phyloP scores from a whole-genome alignment of 345 rosid genomes.

The Citrus hindsii region DNA sequence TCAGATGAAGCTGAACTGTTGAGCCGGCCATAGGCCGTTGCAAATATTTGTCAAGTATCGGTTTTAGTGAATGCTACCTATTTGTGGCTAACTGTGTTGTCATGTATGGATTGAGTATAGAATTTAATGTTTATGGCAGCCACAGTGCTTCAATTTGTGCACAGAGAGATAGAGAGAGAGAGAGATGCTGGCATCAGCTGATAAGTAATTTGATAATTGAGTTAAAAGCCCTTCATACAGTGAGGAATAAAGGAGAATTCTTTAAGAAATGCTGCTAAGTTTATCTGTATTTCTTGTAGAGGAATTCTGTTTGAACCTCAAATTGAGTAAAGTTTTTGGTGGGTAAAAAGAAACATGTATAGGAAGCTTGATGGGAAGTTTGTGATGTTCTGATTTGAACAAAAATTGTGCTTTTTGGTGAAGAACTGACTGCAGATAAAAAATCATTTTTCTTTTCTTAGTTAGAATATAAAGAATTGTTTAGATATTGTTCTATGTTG shows the following conservation, averaged over 20 bases:
- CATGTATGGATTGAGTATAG: background rate
- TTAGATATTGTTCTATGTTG: background rate
- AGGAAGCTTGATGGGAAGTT: background rate
- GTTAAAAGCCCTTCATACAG: background rate
- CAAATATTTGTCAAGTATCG: background rate
- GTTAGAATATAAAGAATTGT: background rate
- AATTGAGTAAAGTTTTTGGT: background rate
- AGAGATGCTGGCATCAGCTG: background rate
- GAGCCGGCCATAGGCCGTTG: background rate
- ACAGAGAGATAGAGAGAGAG: background rate
- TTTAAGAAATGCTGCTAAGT: background rate
- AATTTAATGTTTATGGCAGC: background rate
- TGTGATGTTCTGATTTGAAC: background rate
- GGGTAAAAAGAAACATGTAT: background rate
- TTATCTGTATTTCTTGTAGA: background rate
- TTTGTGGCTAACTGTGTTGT: background rate
- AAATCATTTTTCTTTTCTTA: background rate
- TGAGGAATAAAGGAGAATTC: background rate
- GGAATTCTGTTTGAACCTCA: background rate
- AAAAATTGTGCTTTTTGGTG: background rate
- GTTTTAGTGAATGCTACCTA: background rate
- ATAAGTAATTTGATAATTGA: background rate
- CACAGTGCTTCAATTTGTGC: background rate
- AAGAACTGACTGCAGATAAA: background rate
- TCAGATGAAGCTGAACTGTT: background rate